Evolutionary conservation across 768 basidiomycete genomes (phyloP).

Genomic region (Collybia sp.): DNA sequence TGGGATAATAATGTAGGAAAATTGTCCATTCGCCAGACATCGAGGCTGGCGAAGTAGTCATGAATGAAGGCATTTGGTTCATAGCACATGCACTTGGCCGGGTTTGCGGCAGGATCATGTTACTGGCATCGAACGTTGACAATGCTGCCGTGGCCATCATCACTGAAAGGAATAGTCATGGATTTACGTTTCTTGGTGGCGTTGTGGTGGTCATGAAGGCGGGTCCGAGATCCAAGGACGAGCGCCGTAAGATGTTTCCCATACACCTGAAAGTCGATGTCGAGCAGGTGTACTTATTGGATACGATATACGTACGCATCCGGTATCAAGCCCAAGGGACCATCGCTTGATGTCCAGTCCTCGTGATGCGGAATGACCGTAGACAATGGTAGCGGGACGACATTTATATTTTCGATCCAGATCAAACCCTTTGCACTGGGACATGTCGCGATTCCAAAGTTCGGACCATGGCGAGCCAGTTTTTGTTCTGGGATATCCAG

Average conservation of each 20-base stretch:
- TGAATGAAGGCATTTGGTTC: too few species aligned
- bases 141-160: constrained; percentile 43
- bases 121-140: constrained; percentile 44
- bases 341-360: constrained; percentile 81
- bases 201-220: constrained; percentile 9
- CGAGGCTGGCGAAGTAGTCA: too few species aligned
- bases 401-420: constrained; percentile 29
- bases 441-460: constrained; percentile 68
- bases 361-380: constrained; percentile 80
- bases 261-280: constrained; percentile 39
- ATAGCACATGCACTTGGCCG: background rate
- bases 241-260: constrained; percentile 61
- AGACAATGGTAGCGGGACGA: constrained; percentile 73
- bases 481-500: constrained; percentile 15
- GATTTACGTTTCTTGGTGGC: constrained; percentile 9
- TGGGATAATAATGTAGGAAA: too few species aligned
- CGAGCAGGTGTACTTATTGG: background rate
- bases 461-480: constrained; percentile 73
- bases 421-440: constrained; percentile 48
- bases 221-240: constrained; percentile 36
- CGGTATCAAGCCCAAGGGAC: constrained; percentile 83
- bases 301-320: constrained; percentile 60
- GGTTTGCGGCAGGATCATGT: background rate
- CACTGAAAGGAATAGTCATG: constrained; percentile 49
- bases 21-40: too few species aligned